Evolutionary conservation across 768 basidiomycete genomes (phyloP).

Genomic region (Basidioascus undulatus): DNA sequence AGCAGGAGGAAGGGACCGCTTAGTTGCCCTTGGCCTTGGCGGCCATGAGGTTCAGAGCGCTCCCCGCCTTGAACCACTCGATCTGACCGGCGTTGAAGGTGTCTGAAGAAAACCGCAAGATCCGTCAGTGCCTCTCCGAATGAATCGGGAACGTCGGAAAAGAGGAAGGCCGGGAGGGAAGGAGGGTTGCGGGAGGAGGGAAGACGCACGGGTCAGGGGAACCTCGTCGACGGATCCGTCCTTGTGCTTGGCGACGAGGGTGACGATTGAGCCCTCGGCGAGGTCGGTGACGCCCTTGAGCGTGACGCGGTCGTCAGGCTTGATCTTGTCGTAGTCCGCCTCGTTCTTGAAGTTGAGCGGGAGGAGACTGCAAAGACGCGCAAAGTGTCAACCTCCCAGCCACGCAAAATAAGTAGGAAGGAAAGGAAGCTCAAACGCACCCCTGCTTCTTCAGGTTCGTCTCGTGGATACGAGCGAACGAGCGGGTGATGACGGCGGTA

Average conservation of each 20-base stretch:
- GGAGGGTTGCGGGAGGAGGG: too few relatives aligned
- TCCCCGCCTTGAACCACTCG: conserved; percentile 96
- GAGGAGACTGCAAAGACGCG: too few relatives aligned
- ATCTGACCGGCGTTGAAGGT: conserved; percentile 95
- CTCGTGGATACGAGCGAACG: conserved; percentile 80
- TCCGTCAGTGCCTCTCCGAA: too few relatives aligned
- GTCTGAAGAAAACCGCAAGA: too few relatives aligned
- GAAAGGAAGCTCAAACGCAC: too few relatives aligned
- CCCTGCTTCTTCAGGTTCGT: conserved; percentile 99
- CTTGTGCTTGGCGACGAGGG: conserved; percentile 51
- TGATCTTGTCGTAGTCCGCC: conserved; percentile 81
- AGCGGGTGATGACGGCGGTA: conserved; percentile 81
- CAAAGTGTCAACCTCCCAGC: too few relatives aligned
- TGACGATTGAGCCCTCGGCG: conserved; percentile 76
- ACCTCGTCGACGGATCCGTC: conserved; percentile 28
- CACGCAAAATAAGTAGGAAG: too few relatives aligned
- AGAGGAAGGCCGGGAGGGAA: too few relatives aligned
- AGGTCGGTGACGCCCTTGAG: conserved; percentile 74
- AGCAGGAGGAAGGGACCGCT: background rate
- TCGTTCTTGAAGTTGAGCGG: conserved; percentile 78
- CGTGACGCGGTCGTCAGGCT: conserved; percentile 64
- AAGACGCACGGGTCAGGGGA: conserved; percentile 50
- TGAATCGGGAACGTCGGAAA: too few relatives aligned
- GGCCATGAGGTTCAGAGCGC: conserved; percentile 69
- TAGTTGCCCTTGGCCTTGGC: conserved; percentile 28